These are phyloP conservation scores for Yarrowia osloensis DNA, from an alignment of 805 yeast species.

Conservation along the genomic window DNA sequence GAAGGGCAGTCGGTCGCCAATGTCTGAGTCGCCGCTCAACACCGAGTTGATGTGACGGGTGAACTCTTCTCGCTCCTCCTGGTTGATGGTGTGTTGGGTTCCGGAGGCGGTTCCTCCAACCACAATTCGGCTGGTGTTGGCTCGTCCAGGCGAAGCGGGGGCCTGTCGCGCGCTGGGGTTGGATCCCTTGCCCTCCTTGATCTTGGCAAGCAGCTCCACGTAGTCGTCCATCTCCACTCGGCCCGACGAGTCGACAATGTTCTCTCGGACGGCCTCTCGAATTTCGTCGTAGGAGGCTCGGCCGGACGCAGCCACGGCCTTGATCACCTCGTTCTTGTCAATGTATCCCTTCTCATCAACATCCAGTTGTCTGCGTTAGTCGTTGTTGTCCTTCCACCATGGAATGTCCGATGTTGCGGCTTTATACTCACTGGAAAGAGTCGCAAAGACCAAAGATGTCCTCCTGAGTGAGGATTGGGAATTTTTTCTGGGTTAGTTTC, in stretches of 20 bases:
- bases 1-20: conserved; percentile 84
- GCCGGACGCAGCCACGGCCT: conserved; percentile 76
- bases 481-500: conserved; percentile 59
- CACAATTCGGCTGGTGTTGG: conserved; percentile 56
- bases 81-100: conserved; percentile 93
- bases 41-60: conserved; percentile 94
- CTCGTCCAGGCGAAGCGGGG: conserved; percentile 34
- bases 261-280: conserved; percentile 88
- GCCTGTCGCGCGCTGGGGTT: conserved; percentile 26
- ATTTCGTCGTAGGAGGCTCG: conserved; percentile 86
- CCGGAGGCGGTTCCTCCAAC: conserved; percentile 87
- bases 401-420: background rate
- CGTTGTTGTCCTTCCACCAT: background rate
- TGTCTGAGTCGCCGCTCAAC: conserved; percentile 80
- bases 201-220: conserved; percentile 78
- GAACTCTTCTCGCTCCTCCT: conserved; percentile 94
- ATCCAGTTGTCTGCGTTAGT: conserved; percentile 61
- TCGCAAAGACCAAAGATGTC: conserved; percentile 85
- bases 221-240: conserved; percentile 95
- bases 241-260: conserved; percentile 93
- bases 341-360: conserved; percentile 91
- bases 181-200: conserved; percentile 52
- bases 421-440: conserved; percentile 55
- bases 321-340: conserved; percentile 87
- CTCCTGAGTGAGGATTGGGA: conserved; percentile 80